Evolutionary conservation across 1,284 basidiomycete species (phyloP).

Genomic region (Nidula niveotomentosa): DNA sequence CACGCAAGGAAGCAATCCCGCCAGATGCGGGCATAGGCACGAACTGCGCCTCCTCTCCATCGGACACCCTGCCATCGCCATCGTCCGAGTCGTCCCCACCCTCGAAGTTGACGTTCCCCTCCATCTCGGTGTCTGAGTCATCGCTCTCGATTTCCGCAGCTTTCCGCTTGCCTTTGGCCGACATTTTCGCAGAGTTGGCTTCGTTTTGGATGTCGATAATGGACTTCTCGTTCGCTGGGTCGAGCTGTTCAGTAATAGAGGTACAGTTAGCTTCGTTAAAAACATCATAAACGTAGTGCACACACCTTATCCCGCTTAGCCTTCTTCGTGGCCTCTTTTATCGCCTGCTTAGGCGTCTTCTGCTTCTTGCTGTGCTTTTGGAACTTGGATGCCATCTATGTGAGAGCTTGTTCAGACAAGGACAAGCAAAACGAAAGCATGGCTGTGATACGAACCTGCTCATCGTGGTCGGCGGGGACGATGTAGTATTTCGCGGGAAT

Average conservation of each 20-base stretch:
- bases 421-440: constrained; percentile 9
- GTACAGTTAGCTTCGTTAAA: constrained; percentile 2
- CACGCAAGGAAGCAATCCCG: constrained; percentile 71
- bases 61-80: constrained; percentile 21
- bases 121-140: constrained; percentile 36
- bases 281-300: constrained; percentile 3
- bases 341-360: constrained; percentile 78
- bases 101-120: constrained; percentile 34
- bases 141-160: constrained; percentile 34
- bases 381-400: constrained; percentile 68
- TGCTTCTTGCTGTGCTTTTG: constrained; percentile 89
- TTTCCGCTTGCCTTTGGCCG: constrained; percentile 48
- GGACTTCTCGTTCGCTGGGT: constrained; percentile 86
- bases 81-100: constrained; percentile 28
- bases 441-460: constrained; percentile 42
- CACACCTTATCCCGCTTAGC: constrained; percentile 83
- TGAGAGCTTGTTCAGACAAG: not conserved
- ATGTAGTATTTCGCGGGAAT: constrained; percentile 91
- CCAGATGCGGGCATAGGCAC: constrained; percentile 71
- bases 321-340: constrained; percentile 86
- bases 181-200: constrained; percentile 27
- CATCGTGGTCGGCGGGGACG: constrained; percentile 65
- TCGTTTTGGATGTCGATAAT: constrained; percentile 76
- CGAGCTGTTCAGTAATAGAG: constrained; percentile 55
- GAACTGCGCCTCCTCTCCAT: constrained; percentile 31